Percentiles rank a stretch among this genome's conserved stretches.
These are phyloP conservation scores for Coniochaeta pulveracea DNA, from an alignment of 2,329 filamentous ascomycete species.

Conservation along the genomic window DNA sequence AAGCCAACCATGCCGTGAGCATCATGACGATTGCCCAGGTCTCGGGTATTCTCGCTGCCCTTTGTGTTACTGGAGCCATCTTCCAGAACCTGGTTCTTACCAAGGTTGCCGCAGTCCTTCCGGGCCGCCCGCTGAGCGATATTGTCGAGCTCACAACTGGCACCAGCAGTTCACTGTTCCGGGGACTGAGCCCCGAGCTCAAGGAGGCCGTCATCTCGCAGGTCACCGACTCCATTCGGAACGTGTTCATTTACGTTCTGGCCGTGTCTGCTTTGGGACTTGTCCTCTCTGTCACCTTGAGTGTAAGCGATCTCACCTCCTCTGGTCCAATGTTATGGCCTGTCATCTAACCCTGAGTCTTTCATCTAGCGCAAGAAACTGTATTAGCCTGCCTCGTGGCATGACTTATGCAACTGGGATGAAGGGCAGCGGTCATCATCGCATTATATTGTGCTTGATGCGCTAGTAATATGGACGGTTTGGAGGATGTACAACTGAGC, in stretches of 20 bases:
- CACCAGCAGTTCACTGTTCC: conserved; percentile 5
- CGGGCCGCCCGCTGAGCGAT: background rate
- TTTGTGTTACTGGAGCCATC: conserved; percentile 6
- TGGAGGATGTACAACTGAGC: too few relatives aligned
- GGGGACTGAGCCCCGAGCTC: conserved; percentile 3
- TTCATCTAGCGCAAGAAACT: too few relatives aligned
- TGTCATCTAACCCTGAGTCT: too few relatives aligned
- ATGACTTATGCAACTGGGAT: too few relatives aligned
- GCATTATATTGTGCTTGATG: too few relatives aligned
- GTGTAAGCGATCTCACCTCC: too few relatives aligned
- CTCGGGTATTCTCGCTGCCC: conserved; percentile 6
- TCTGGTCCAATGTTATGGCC: too few relatives aligned
- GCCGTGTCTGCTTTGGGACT: conserved; percentile 7
- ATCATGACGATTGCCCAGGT: conserved; percentile 9
- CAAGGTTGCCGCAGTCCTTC: conserved; percentile 6
- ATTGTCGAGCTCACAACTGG: conserved; percentile 6
- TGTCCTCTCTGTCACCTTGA: conserved; percentile 7
- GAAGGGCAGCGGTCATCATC: too few relatives aligned
- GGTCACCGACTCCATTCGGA: conserved; percentile 6
- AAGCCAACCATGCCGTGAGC: conserved; percentile 7
- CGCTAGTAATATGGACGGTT: too few relatives aligned
- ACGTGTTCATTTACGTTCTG: conserved; percentile 6
- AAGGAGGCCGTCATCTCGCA: conserved; percentile 6
- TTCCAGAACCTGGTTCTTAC: conserved; percentile 7
- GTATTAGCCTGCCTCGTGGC: too few relatives aligned